A percentile compares a stretch with the other conserved stretches of the same genome.
Conservation (phyloP, 2,329 filamentous ascomycete species). For the Diaporthe batatas region DNA sequence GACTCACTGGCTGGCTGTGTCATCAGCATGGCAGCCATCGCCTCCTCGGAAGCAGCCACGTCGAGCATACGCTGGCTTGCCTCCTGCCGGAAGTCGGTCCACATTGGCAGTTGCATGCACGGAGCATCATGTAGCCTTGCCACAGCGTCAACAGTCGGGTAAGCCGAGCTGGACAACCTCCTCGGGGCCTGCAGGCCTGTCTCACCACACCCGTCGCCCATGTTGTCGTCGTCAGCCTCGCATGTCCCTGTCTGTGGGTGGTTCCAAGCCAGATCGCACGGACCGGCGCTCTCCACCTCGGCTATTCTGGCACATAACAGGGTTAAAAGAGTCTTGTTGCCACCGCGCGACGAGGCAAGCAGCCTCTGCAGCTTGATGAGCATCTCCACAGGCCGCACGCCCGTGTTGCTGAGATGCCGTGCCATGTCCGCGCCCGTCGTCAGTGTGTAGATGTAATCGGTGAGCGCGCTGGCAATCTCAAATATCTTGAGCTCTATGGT, state of each 20-base stretch:
- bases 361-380: conserved; percentile 55
- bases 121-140: conserved; percentile 25
- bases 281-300: conserved; percentile 39
- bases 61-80: conserved; percentile 22
- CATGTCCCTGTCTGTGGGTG: conserved; percentile 31
- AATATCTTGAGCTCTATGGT: conserved; percentile 63
- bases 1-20: conserved; percentile 27
- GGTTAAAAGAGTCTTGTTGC: conserved; percentile 56
- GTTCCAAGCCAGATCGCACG: conserved; percentile 25
- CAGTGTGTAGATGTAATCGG: conserved; percentile 52
- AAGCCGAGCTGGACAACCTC: conserved; percentile 18
- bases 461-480: conserved; percentile 60
- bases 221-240: conserved; percentile 36
- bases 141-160: neutral
- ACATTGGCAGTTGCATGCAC: conserved; percentile 30
- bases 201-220: conserved; percentile 12
- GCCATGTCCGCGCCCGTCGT: conserved; percentile 46
- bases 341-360: conserved; percentile 57
- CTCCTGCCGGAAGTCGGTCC: conserved; percentile 29
- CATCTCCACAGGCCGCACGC: conserved; percentile 51
- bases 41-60: conserved; percentile 11
- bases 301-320: conserved; percentile 49
- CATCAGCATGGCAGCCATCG: conserved; percentile 32
- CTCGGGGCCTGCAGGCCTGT: neutral
- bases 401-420: conserved; percentile 33